phyloP scores from a whole-genome alignment of 805 yeast species.

The Candida coquimbonensis region DNA sequence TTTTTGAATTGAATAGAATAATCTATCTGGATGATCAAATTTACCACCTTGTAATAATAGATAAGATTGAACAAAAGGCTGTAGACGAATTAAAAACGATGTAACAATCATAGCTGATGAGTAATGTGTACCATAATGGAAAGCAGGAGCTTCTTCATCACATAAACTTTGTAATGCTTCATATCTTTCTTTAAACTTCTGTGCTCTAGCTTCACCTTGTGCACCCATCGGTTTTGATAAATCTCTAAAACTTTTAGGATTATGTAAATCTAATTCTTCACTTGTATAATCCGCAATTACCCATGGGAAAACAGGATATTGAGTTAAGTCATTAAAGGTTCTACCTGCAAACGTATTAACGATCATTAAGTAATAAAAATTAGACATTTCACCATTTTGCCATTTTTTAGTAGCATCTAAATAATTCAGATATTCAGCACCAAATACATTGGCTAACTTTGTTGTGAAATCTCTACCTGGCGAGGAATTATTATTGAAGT shows the following conservation, averaged over 20 bases:
- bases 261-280: slow-evolving; percentile 53
- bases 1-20: slow-evolving; percentile 66
- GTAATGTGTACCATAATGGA: slow-evolving; percentile 90
- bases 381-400: slow-evolving; percentile 73
- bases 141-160: slow-evolving; percentile 61
- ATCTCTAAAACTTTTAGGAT: slow-evolving; percentile 64
- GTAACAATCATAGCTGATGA: slow-evolving; percentile 92
- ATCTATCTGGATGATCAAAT: slow-evolving; percentile 82
- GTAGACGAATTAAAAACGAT: slow-evolving; percentile 65
- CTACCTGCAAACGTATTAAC: slow-evolving; percentile 83
- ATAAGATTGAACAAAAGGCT: slow-evolving; percentile 78
- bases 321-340: slow-evolving; percentile 83
- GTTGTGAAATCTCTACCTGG: slow-evolving; percentile 30
- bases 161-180: slow-evolving; percentile 59
- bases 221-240: slow-evolving; percentile 91
- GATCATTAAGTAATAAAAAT: slow-evolving; percentile 74
- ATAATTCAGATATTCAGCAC: slow-evolving; percentile 27
- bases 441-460: slow-evolving; percentile 40
- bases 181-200: slow-evolving; percentile 61
- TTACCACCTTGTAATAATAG: slow-evolving; percentile 77
- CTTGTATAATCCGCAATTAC: slow-evolving; percentile 78
- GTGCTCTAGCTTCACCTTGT: slow-evolving; percentile 53
- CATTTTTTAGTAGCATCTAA: slow-evolving; percentile 59
- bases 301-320: slow-evolving; percentile 91
- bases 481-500: slow-evolving; percentile 24